Evolutionary conservation across 208 protist species (phyloP).

Genomic region (Leishmania lainsoni): DNA sequence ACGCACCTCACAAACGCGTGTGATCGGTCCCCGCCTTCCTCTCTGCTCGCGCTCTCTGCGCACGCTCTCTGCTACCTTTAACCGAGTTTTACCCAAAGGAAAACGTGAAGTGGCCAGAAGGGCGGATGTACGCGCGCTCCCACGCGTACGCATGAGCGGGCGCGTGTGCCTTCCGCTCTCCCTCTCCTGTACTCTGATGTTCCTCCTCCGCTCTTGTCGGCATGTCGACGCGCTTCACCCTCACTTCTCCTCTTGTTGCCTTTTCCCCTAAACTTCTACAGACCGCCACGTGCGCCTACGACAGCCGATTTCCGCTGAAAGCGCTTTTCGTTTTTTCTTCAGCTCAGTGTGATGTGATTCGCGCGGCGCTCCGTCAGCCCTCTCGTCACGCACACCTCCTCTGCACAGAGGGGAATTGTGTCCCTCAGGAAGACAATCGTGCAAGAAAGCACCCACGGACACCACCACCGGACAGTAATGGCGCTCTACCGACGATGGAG

Average conservation of each 20-base stretch:
- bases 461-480: neutral
- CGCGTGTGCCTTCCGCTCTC: neutral
- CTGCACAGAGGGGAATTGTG: neutral
- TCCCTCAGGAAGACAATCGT: no score
- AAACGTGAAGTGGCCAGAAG: neutral
- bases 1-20: neutral
- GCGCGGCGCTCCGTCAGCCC: neutral
- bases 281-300: neutral
- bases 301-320: neutral
- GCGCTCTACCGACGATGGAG: constrained; percentile 14
- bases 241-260: neutral
- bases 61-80: constrained; percentile 5
- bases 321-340: neutral
- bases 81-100: neutral
- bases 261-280: neutral
- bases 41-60: constrained; percentile 5
- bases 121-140: no score
- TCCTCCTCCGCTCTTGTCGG: neutral
- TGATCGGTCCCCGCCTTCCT: neutral
- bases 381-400: neutral
- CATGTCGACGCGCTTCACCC: neutral
- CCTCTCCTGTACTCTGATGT: neutral
- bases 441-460: neutral
- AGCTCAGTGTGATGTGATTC: neutral
- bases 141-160: no score